Evolutionary conservation across 129 eudicot genomes (phyloP).

Genomic region (Heracleum sosnowskyi): DNA sequence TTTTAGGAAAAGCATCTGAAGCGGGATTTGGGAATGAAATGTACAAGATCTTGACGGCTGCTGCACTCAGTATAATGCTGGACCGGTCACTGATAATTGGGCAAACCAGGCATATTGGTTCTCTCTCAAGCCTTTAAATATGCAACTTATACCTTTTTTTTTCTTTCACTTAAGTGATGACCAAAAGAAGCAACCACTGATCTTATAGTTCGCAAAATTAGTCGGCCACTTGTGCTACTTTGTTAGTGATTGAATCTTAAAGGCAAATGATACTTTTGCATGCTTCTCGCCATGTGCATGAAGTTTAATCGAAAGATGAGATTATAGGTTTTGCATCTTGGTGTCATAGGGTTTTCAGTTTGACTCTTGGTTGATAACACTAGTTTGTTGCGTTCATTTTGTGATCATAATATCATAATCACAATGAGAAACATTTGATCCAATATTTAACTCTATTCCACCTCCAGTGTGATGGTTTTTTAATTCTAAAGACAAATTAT

Average conservation of each 20-base stretch:
- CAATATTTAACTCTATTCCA: neutral
- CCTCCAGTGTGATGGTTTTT: neutral
- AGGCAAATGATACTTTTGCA: neutral
- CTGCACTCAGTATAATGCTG: slow-evolving; percentile 79
- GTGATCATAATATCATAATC: neutral
- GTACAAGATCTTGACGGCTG: slow-evolving; percentile 83
- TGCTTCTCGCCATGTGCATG: neutral
- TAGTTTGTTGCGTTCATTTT: neutral
- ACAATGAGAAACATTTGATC: neutral
- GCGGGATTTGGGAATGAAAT: slow-evolving; percentile 95
- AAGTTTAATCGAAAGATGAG: neutral
- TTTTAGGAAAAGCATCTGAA: slow-evolving; percentile 89
- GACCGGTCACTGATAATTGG: slow-evolving; percentile 90
- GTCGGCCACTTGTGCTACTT: neutral
- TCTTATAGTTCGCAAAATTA: neutral
- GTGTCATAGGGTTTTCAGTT: neutral
- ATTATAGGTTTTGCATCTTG: neutral
- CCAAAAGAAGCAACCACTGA: neutral
- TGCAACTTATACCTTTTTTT: slow-evolving; percentile 6
- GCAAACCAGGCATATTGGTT: slow-evolving; percentile 99
- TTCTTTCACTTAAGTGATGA: slow-evolving; percentile 11
- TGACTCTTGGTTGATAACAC: neutral
- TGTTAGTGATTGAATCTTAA: neutral
- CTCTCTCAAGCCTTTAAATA: slow-evolving; percentile 77
- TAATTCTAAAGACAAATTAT: neutral